Evolutionary conservation across 78 protist genomes (phyloP).

Genomic region (Thecamonas trahens): DNA sequence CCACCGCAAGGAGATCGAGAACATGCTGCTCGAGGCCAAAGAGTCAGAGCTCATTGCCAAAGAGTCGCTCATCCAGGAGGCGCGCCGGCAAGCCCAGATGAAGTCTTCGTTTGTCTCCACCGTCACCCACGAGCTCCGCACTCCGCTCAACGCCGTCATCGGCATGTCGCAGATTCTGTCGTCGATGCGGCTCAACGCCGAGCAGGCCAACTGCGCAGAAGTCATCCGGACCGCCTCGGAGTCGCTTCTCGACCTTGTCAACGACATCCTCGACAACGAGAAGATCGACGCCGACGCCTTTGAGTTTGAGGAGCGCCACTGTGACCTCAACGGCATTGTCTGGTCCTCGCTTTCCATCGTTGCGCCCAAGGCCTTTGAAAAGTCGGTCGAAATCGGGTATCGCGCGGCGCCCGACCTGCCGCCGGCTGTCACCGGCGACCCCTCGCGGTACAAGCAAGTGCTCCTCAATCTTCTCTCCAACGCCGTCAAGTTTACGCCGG

Average conservation of each 20-base stretch:
- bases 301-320: too few relatives aligned
- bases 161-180: slow-evolving; percentile 13
- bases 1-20: too few relatives aligned
- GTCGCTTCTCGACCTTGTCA: not conserved
- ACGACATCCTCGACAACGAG: slow-evolving; percentile 22
- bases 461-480: slow-evolving; percentile 1
- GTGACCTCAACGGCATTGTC: too few relatives aligned
- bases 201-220: not conserved
- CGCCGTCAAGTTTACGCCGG: slow-evolving; percentile 5
- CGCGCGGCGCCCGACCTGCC: not conserved
- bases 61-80: too few relatives aligned
- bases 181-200: slow-evolving; percentile 14
- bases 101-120: slow-evolving; percentile 3
- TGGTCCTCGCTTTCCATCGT: too few relatives aligned
- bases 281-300: too few relatives aligned
- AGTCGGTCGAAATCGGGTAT: not conserved
- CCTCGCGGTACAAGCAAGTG: not conserved
- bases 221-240: not conserved
- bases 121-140: slow-evolving; percentile 25
- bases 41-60: too few relatives aligned
- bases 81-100: too few relatives aligned
- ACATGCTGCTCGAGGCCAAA: too few relatives aligned
- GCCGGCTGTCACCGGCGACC: not conserved
- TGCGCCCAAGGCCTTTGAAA: too few relatives aligned
- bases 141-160: slow-evolving; percentile 21